Conservation (phyloP, 495 filamentous ascomycete species). For the Choiromyces venosus region DNA sequence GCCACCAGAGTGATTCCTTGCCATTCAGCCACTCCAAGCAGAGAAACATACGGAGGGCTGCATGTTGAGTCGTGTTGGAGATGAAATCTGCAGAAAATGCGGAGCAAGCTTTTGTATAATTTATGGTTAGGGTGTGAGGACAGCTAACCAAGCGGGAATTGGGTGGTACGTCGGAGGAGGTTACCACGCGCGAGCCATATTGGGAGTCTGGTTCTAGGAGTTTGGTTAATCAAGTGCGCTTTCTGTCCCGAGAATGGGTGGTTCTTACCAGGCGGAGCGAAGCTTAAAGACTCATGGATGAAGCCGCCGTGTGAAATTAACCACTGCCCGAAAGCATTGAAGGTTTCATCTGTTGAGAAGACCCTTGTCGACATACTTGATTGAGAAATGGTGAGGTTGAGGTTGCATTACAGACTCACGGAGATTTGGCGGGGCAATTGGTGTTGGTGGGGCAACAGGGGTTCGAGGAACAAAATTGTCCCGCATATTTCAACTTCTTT, state of each 20-base stretch:
- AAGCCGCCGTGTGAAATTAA: slow-evolving; percentile 28
- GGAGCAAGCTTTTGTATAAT: slow-evolving; percentile 20
- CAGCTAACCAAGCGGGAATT: slow-evolving; percentile 29
- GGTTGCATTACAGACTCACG: slow-evolving; percentile 8
- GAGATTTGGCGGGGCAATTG: background rate
- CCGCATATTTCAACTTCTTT: background rate
- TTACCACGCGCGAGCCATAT: slow-evolving; percentile 17
- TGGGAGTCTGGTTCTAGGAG: slow-evolving; percentile 3
- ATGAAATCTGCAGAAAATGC: slow-evolving; percentile 26
- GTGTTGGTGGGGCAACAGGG: background rate
- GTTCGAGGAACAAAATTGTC: background rate
- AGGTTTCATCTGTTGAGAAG: slow-evolving; percentile 20
- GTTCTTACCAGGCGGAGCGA: slow-evolving; percentile 23
- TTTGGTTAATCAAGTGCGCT: background rate
- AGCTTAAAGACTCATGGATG: slow-evolving; percentile 33
- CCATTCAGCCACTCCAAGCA: slow-evolving; percentile 53
- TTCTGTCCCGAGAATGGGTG: background rate
- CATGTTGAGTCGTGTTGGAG: slow-evolving; percentile 17
- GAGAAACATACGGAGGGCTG: slow-evolving; percentile 52
- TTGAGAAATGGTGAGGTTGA: slow-evolving; percentile 10
- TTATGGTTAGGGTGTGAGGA: slow-evolving; percentile 34
- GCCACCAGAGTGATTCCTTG: slow-evolving; percentile 55
- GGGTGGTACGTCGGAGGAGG: slow-evolving; percentile 22
- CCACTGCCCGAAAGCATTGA: slow-evolving; percentile 32
- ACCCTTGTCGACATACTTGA: slow-evolving; percentile 11